Evolutionary conservation across 148 eudicot genomes (phyloP).

Genomic region (Rhododendron griersonianum): DNA sequence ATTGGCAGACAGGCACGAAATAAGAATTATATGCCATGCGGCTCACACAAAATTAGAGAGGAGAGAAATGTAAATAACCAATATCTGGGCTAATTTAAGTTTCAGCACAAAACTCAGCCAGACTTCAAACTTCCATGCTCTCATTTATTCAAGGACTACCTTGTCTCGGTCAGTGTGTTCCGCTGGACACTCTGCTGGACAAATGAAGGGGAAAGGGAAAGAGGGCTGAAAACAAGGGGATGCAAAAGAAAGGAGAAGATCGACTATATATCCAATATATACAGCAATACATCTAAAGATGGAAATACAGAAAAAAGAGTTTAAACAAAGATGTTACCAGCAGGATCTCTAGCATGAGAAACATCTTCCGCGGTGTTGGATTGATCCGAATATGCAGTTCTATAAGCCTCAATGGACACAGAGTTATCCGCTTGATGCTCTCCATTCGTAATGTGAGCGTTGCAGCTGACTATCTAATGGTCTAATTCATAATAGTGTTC

Average conservation of each 20-base stretch:
- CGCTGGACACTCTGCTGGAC: neutral
- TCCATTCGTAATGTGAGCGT: slow-evolving; percentile 33
- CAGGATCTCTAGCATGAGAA: neutral
- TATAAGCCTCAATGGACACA: slow-evolving; percentile 17
- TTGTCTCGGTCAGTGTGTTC: too few species aligned
- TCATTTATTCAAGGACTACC: neutral
- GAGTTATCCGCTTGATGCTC: slow-evolving; percentile 9
- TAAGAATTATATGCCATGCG: too few species aligned
- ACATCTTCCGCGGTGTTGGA: neutral
- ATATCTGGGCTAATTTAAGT: neutral
- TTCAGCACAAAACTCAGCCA: neutral
- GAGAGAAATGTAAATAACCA: too few species aligned
- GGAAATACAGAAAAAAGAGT: too few species aligned
- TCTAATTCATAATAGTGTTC: slow-evolving; percentile 77
- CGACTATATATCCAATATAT: neutral
- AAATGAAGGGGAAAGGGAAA: too few species aligned
- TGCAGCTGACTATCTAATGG: slow-evolving; percentile 62
- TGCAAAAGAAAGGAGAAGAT: too few species aligned
- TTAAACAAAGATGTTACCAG: neutral
- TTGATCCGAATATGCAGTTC: slow-evolving; percentile 17
- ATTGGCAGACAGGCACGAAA: too few species aligned
- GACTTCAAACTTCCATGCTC: neutral
- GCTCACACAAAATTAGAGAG: neutral
- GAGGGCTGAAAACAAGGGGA: too few species aligned
- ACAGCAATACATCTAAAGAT: too few species aligned